These are phyloP conservation scores for Hortaea werneckii DNA, from an alignment of 2,329 filamentous ascomycete species.

Conservation along the genomic window DNA sequence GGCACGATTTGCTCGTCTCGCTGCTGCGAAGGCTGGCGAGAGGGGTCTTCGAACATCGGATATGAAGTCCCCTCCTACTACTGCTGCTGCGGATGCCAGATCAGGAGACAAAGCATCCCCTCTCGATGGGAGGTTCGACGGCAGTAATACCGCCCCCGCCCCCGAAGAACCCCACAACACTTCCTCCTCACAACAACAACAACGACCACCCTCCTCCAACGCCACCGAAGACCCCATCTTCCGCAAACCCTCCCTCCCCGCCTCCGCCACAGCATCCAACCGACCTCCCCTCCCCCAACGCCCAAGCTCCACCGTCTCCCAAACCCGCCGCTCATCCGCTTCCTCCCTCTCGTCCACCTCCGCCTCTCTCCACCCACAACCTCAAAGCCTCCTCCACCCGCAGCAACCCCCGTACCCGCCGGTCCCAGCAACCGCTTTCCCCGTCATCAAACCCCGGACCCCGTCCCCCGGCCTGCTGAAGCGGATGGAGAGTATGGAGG, in stretches of 20 bases:
- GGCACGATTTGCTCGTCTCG: constrained; percentile 2
- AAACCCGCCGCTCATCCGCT: too few species aligned
- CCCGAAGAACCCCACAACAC: constrained; percentile 4
- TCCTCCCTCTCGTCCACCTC: constrained; percentile 1
- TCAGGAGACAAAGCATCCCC: neutral
- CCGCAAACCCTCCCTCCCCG: constrained; percentile 24
- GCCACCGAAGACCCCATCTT: constrained; percentile 13
- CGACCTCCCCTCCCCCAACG: constrained; percentile 9
- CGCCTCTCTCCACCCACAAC: neutral
- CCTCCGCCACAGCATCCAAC: constrained; percentile 18
- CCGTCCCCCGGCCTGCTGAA: constrained; percentile 35
- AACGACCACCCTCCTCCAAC: neutral
- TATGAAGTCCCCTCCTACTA: too few species aligned
- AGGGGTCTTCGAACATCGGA: neutral
- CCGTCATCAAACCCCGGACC: constrained; percentile 16
- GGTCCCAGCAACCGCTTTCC: too few species aligned
- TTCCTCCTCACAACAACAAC: too few species aligned
- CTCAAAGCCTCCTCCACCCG: constrained; percentile 2
- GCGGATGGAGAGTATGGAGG: constrained; percentile 33
- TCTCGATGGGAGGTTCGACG: constrained; percentile 1
- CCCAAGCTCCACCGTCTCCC: constrained; percentile 9
- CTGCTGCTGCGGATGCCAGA: too few species aligned
- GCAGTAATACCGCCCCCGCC: neutral
- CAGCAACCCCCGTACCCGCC: constrained; percentile 1
- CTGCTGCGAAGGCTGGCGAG: constrained; percentile 8